phyloP scores from a whole-genome alignment of 805 yeast species.

The Candida andamanensis region DNA sequence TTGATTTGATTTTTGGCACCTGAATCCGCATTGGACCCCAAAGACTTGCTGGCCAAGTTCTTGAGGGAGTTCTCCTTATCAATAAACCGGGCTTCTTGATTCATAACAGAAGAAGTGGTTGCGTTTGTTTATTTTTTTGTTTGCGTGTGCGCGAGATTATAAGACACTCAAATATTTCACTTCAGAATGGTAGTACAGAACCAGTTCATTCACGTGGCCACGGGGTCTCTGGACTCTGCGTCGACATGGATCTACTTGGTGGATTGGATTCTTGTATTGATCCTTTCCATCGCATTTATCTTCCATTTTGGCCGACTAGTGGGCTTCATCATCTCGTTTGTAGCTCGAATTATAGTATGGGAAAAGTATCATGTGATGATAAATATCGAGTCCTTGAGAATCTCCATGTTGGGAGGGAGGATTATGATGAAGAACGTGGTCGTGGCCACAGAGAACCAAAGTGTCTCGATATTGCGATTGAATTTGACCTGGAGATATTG shows the following conservation, averaged over 20 bases:
- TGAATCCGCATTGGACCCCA: constrained; percentile 3
- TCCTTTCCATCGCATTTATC: constrained; percentile 56
- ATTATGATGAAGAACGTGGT: constrained; percentile 71
- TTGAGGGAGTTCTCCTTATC: constrained; percentile 1
- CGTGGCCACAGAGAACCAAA: constrained; percentile 66
- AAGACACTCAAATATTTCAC: not conserved
- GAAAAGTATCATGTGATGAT: constrained; percentile 51
- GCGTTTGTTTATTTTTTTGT: not conserved
- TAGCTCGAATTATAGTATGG: constrained; percentile 59
- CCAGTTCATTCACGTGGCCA: constrained; percentile 21
- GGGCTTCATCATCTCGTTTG: constrained; percentile 53
- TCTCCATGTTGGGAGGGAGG: constrained; percentile 81
- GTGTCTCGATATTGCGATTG: constrained; percentile 66
- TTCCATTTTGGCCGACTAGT: constrained; percentile 73
- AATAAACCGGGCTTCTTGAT: not conserved
- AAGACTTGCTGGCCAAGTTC: not conserved
- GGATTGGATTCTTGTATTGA: constrained; percentile 71
- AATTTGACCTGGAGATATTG: constrained; percentile 89
- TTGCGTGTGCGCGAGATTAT: not conserved
- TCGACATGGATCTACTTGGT: constrained; percentile 66
- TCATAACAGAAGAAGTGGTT: not conserved
- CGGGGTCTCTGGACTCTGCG: constrained; percentile 16
- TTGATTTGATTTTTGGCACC: constrained; percentile 3
- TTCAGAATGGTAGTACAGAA: constrained; percentile 21
- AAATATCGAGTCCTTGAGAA: constrained; percentile 65